Evolutionary conservation across 2,329 filamentous ascomycete species (phyloP).

Genomic region (Leptosphaerulina australis): DNA sequence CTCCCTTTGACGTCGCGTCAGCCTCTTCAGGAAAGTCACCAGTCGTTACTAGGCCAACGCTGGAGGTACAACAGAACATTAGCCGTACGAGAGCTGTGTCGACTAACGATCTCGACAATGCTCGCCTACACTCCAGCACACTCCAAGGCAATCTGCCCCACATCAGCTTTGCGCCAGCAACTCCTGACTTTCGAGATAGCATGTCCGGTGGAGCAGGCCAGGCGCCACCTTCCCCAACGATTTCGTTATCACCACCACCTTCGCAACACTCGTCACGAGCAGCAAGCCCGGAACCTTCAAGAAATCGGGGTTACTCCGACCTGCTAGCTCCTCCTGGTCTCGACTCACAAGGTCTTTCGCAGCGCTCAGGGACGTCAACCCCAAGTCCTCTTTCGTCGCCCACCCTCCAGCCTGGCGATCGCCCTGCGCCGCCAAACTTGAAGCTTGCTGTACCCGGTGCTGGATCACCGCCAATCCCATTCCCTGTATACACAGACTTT

Average conservation of each 20-base stretch:
- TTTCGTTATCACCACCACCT: conserved; percentile 52
- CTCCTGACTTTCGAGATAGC: conserved; percentile 35
- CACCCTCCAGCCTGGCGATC: conserved; percentile 27
- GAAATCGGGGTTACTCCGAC: conserved; percentile 29
- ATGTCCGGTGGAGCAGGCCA: conserved; percentile 15
- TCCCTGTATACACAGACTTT: conserved; percentile 70
- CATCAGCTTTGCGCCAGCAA: conserved; percentile 45
- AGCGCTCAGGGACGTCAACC: conserved; percentile 27
- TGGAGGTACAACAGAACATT: conserved; percentile 39
- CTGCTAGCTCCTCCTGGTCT: conserved; percentile 50
- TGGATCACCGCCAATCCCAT: conserved; percentile 63
- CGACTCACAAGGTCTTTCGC: conserved; percentile 23
- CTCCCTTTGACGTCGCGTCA: conserved; percentile 43
- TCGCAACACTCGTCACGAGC: conserved; percentile 39
- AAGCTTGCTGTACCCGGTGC: conserved; percentile 51
- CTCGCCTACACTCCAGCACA: conserved; percentile 53
- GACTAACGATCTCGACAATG: conserved; percentile 60
- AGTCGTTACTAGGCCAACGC: conserved; percentile 30
- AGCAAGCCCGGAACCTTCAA: conserved; percentile 36
- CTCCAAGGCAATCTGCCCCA: conserved; percentile 37
- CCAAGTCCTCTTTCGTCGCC: conserved; percentile 39
- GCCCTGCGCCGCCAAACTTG: conserved; percentile 44
- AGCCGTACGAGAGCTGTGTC: conserved; percentile 61
- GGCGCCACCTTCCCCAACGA: conserved; percentile 45
- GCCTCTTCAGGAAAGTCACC: conserved; percentile 28